Conservation (phyloP, 2,329 filamentous ascomycete genomes). For the Pseudocercospora ulei region DNA sequence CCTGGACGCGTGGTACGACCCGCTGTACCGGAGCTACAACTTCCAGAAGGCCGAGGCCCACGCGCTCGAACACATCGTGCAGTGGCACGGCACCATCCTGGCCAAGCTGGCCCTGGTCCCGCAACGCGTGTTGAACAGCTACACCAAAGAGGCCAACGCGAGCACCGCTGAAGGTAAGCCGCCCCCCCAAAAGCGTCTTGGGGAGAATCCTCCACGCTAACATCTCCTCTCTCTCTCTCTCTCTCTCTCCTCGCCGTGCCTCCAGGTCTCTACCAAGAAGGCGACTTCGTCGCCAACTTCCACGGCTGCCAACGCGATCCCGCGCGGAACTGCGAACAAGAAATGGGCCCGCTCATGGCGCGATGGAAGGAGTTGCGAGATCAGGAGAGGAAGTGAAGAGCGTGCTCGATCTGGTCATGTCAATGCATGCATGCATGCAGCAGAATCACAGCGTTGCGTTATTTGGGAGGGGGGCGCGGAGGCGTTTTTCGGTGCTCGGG, state of each 20-base stretch:
- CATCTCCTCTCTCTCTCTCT: too few species aligned
- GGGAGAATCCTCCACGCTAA: too few species aligned
- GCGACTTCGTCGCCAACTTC: conserved; percentile 76
- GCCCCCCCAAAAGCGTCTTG: conserved; percentile 30
- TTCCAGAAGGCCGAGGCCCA: conserved; percentile 92
- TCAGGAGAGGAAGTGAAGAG: conserved; percentile 21
- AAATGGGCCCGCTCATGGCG: conserved; percentile 51
- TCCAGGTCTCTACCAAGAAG: conserved; percentile 56
- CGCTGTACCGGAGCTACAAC: conserved; percentile 85
- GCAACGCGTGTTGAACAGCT: conserved; percentile 73
- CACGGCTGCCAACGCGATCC: conserved; percentile 54
- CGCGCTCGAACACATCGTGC: conserved; percentile 59
- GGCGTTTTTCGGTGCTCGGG: too few species aligned
- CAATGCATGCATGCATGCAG: too few species aligned
- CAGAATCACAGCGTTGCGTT: too few species aligned
- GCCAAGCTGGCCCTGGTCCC: conserved; percentile 84
- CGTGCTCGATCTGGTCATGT: conserved; percentile 5
- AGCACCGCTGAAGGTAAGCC: conserved; percentile 25
- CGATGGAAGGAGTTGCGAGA: conserved; percentile 34
- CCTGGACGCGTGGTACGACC: conserved; percentile 91
- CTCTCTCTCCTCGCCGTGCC: too few species aligned
- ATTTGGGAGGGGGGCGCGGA: too few species aligned
- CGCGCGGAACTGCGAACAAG: conserved; percentile 53
- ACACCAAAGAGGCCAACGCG: conserved; percentile 45
- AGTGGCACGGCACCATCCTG: conserved; percentile 91